phyloP scores from a whole-genome alignment of 768 basidiomycete genomes.

The Boletus eberwhitei region DNA sequence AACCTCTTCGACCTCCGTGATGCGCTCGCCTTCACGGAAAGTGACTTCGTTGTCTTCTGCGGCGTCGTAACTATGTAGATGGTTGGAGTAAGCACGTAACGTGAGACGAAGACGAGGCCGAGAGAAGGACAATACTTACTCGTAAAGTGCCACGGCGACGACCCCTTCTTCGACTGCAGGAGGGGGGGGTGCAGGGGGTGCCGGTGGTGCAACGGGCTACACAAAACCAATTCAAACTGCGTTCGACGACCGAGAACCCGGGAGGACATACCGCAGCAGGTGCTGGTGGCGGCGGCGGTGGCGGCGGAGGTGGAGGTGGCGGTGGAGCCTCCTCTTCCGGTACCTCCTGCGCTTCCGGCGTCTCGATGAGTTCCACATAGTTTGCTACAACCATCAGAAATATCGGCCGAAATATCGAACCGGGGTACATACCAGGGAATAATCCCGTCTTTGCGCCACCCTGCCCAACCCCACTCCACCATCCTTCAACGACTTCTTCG shows the following conservation, averaged over 20 bases:
- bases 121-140: constrained; percentile 42
- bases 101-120: not conserved
- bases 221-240: not conserved
- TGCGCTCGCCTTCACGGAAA: constrained; percentile 79
- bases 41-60: constrained; percentile 88
- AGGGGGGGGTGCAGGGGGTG: constrained; percentile 43
- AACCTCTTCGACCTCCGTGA: constrained; percentile 73
- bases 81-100: not conserved
- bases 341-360: constrained; percentile 36
- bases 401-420: not conserved
- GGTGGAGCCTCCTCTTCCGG: constrained; percentile 44
- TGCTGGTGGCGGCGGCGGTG: constrained; percentile 36
- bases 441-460: constrained; percentile 68
- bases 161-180: constrained; percentile 58
- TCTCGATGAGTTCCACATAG: constrained; percentile 77
- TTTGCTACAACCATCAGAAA: constrained; percentile 51
- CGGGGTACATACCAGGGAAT: constrained; percentile 68
- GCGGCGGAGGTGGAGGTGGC: constrained; percentile 58
- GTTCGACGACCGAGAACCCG: not conserved
- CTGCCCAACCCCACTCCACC: constrained; percentile 82
- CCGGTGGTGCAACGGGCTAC: constrained; percentile 31
- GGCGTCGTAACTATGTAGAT: constrained; percentile 78
- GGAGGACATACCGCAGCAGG: constrained; percentile 38
- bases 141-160: constrained; percentile 64
- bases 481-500: constrained; percentile 83